Evolutionary conservation across 345 rosid genomes (phyloP), one percentile per base, ranked within the genome.

Genomic region (Gossypium anomalum): DNA sequence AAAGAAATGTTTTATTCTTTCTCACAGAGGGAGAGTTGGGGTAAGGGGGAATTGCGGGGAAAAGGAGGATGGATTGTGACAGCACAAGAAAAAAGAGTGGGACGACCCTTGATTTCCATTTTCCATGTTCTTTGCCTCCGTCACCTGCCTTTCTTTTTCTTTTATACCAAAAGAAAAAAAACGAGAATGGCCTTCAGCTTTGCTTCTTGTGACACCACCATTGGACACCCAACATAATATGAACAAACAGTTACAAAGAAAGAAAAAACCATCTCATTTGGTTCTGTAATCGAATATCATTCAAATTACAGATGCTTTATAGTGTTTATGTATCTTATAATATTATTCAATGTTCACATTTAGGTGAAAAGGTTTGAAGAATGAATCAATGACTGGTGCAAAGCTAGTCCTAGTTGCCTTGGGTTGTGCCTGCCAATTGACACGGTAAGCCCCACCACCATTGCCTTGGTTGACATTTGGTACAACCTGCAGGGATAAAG

Each of bases 51-150:
- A 73, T 73, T 82, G 83, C 80, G 80, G 85, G 56, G 76, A 82
- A 80, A 82, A 80, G 82, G 43, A 38, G 2, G 22, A 45, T 64
- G 72, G 87, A 85, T 71, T 49, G 76, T 78, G 87, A 85, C 84
- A 63, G 12, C 70, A 80, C 85, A 47, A 78, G 44, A 41, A 75
- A 64, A 77, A 64, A 75, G 81, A 48, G 79, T 78, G 80, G 78
- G 80, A 70, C 75, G 76, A 64, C 55, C 49, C 78, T 76, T 78
- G 55, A 79, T 79, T 79, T 81, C 78, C 80, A 70, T 75, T 81
- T 58, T 81, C 57, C 69, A 79, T 82, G 72, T 82, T 77, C 81
- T 78, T 69, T 73, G 55, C 79, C 87, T 55, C 59, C 19, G 11
- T 17, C 59, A 82, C 56, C 2, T 52, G 85, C 82, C 65, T 80